Evolutionary conservation across 1,284 basidiomycete genomes (phyloP).

Genomic region (Bondarzewia mesenterica): DNA sequence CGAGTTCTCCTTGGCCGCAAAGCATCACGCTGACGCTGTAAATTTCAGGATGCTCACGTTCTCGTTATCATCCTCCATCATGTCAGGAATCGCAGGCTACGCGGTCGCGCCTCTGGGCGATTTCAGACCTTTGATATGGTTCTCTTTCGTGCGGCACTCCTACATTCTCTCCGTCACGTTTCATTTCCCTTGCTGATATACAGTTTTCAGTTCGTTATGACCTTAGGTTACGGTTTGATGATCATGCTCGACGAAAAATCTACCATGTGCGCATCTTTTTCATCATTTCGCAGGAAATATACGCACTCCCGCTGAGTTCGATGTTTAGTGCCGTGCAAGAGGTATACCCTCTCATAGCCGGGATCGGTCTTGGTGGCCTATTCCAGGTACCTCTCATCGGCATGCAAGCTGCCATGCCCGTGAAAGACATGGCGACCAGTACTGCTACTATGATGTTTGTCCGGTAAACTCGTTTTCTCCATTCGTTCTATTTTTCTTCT

Average conservation of each 20-base stretch:
- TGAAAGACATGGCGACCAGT: conserved; percentile 75
- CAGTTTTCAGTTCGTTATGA: conserved; percentile 31
- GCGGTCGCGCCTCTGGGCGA: conserved; percentile 47
- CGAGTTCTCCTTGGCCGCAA: not conserved
- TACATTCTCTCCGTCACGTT: not conserved
- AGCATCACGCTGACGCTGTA: not conserved
- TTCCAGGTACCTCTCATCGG: conserved; percentile 68
- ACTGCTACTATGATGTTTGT: conserved; percentile 26
- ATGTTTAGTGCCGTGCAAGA: conserved; percentile 33
- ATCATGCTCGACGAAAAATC: conserved; percentile 36
- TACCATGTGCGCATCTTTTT: conserved; percentile 30
- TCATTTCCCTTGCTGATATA: not conserved
- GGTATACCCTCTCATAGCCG: conserved; percentile 60
- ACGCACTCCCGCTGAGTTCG: not conserved
- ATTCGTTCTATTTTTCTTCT: conserved; percentile 66
- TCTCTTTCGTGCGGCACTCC: conserved; percentile 6
- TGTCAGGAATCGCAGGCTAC: conserved; percentile 54
- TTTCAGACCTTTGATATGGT: conserved; percentile 61
- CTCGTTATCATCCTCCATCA: conserved; percentile 52
- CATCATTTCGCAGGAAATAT: not conserved
- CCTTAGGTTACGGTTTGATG: conserved; percentile 64
- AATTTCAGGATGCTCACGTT: conserved; percentile 64
- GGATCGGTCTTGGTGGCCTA: conserved; percentile 52
- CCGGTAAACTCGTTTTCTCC: conserved; percentile 24
- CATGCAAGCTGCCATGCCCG: conserved; percentile 74